Evolutionary conservation across 371 early-diverging fungal genomes (phyloP).

Genomic region (Mortierella sp.): DNA sequence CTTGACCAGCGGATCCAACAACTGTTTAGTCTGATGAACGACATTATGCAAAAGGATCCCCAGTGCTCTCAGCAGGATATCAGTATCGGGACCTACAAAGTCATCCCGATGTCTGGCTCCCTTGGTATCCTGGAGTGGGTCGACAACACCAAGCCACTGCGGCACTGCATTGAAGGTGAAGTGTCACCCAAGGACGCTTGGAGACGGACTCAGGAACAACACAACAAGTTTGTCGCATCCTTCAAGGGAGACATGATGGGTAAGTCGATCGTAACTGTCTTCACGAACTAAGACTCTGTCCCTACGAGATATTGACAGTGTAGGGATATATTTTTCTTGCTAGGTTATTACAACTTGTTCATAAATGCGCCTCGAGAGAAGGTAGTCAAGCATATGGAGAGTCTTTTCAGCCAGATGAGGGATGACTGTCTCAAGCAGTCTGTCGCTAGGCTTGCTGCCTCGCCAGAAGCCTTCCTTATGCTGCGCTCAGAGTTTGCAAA

Average conservation of each 20-base stretch:
- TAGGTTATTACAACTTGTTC: conserved; percentile 67
- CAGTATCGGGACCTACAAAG: conserved; percentile 88
- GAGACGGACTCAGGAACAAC: conserved; percentile 46
- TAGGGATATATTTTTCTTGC: no score
- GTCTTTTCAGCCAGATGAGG: conserved; percentile 43
- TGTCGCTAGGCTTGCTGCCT: conserved; percentile 62
- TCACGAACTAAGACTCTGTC: no score
- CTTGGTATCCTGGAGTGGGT: conserved; percentile 99
- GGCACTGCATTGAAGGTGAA: conserved; percentile 63
- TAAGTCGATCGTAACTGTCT: conserved; percentile 26
- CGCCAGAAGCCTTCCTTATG: conserved; percentile 76
- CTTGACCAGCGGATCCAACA: conserved; percentile 86
- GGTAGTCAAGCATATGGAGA: conserved; percentile 58
- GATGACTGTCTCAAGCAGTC: conserved; percentile 69
- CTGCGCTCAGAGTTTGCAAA: conserved; percentile 81
- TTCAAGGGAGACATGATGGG: conserved; percentile 61
- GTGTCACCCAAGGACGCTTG: conserved; percentile 34
- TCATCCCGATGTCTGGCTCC: conserved; percentile 92
- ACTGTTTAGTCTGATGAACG: conserved; percentile 80
- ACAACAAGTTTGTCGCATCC: conserved; percentile 53
- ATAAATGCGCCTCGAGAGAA: conserved; percentile 58
- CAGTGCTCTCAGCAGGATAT: conserved; percentile 68
- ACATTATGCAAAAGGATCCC: conserved; percentile 64
- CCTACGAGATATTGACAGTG: no score
- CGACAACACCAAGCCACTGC: conserved; percentile 80